These are phyloP conservation scores for Glycine soja DNA, from an alignment of 306 rosid genomes.

Conservation along the genomic window DNA sequence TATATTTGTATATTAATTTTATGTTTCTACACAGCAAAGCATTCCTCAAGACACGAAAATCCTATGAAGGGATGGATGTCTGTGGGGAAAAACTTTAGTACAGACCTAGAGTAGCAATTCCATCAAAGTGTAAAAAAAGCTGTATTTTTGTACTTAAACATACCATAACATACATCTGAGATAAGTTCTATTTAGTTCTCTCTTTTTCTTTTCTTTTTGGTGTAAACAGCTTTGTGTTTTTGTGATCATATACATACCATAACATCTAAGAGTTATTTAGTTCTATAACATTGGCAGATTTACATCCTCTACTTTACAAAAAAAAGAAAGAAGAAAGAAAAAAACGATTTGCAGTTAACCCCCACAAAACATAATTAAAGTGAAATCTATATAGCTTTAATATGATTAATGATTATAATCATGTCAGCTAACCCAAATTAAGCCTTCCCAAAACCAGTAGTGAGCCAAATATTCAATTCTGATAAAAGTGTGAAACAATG, in stretches of 20 bases:
- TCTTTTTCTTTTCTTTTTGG: neutral
- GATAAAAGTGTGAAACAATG: slow-evolving; percentile 46
- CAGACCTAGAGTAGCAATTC: slow-evolving; percentile 1
- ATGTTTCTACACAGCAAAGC: neutral
- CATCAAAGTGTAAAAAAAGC: neutral
- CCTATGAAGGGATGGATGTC: neutral
- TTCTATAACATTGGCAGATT: slow-evolving; percentile 10
- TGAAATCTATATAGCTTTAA: slow-evolving; percentile 13
- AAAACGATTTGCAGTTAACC: slow-evolving; percentile 5
- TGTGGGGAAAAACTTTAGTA: neutral
- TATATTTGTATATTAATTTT: neutral
- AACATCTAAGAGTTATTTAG: neutral
- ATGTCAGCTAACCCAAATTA: slow-evolving; percentile 35
- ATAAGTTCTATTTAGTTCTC: neutral
- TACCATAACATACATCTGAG: neutral
- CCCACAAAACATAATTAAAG: slow-evolving; percentile 23
- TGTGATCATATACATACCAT: neutral
- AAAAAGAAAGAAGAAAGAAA: neutral
- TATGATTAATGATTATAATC: slow-evolving; percentile 39
- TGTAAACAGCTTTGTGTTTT: neutral
- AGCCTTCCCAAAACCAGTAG: slow-evolving; percentile 37
- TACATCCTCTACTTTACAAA: neutral
- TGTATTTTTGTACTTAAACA: neutral
- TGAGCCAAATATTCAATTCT: slow-evolving; percentile 50
- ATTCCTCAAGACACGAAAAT: neutral